Base-by-base conservation (phyloP, 768 basidiomycete species). In the Crucibulum laeve region DNA sequence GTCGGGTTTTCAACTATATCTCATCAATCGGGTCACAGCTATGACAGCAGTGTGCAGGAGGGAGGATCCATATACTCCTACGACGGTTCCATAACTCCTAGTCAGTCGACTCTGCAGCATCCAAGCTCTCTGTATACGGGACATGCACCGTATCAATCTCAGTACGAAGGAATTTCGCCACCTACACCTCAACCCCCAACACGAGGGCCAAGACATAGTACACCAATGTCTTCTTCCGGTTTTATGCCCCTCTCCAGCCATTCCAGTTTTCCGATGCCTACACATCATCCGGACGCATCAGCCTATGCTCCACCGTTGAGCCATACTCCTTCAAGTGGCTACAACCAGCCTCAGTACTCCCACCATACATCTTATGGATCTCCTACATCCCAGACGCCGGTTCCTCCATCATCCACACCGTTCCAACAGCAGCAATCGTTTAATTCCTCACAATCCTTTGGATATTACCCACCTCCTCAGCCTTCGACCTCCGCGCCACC, bases 171-270 rank as follows among this genome's bases (percentile, higher is more conserved):
- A 28, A 54, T 65, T 3, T 52, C 65, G 13, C 53, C 67, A 21
- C 50, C 63, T 17, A 58, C 54, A 33, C 62, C 67, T 42, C 68
- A 65, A 4, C 59, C 70, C 37, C 55, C 71, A 1, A 53, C 59
- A 22, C 71, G 72, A 51, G 78, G 77, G 25, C 78, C 84, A 10
- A 71, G 87, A 41, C 80, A 84, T 51, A 87, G 82, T 51, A 65
- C 86, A 46, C 84, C 85, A 15, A 54, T 76, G 1, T 63, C 79
- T 5, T 80, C 85, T 0, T 84, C 86, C 8, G 85, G 87, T 10
- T 90, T 87, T 53, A 64, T 77, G 42, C 80, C 85, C 28, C 55
- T 84, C 35, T 57, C 71, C 21, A 70, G 61, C 28, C 54, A 70
- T 10, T 60, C 71, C 4, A 58, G 63, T 38, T 74, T 71, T 50